Evolutionary conservation across 495 filamentous ascomycete genomes (phyloP).

Genomic region (Xylaria grammica): DNA sequence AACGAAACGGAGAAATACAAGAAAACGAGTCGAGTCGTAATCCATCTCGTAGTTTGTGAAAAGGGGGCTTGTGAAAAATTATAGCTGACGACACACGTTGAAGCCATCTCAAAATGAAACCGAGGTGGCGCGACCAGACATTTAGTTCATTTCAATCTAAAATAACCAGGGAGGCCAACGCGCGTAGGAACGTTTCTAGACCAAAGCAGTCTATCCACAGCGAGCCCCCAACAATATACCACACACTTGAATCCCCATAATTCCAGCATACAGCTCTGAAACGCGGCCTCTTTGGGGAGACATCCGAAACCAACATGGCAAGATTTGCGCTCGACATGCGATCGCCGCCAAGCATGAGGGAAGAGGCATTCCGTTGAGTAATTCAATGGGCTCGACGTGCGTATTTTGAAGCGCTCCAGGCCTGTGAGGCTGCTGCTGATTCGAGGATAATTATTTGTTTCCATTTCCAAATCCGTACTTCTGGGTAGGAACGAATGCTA

Average conservation of each 20-base stretch:
- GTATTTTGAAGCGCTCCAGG: not conserved
- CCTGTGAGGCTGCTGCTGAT: not conserved
- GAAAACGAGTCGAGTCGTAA: no score
- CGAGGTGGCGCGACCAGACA: no score
- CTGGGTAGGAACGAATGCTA: not conserved
- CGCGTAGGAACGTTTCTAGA: no score
- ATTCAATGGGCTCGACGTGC: not conserved
- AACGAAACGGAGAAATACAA: no score
- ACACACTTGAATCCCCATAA: not conserved
- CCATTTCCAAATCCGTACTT: not conserved
- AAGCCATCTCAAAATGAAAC: no score
- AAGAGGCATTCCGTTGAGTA: slow-evolving; percentile 12
- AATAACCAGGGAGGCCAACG: not conserved
- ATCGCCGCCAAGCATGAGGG: not conserved
- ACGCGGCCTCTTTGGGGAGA: not conserved
- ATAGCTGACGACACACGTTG: no score
- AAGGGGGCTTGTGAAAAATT: no score
- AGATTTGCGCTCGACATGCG: not conserved
- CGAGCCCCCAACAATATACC: not conserved
- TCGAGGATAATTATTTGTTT: slow-evolving; percentile 22
- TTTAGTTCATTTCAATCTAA: not conserved
- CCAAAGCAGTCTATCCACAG: not conserved
- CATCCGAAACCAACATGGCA: not conserved
- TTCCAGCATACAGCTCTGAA: not conserved
- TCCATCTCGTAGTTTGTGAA: no score